Evolutionary conservation across 805 yeast species (phyloP).

Genomic region (Allodekkera sacchari): DNA sequence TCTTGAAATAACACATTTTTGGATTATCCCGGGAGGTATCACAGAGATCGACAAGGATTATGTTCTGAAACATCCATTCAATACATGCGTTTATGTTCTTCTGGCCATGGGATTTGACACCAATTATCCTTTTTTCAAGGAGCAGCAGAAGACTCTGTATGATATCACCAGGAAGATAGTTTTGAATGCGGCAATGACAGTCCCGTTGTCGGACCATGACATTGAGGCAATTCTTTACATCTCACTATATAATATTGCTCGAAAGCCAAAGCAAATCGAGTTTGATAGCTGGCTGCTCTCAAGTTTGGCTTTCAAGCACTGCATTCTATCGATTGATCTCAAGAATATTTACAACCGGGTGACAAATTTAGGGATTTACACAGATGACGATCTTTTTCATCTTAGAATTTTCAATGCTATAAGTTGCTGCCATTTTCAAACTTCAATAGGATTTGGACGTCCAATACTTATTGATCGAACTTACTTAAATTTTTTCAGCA

Average conservation of each 20-base stretch:
- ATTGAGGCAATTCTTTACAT: conserved; percentile 52
- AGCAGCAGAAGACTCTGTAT: conserved; percentile 39
- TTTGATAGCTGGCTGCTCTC: conserved; percentile 47
- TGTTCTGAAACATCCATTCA: conserved; percentile 44
- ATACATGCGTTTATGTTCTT: conserved; percentile 43
- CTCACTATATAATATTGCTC: conserved; percentile 43
- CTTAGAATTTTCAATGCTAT: conserved; percentile 45
- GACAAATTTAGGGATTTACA: conserved; percentile 18
- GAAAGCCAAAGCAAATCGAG: conserved; percentile 45
- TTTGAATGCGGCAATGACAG: conserved; percentile 29
- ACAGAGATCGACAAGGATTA: conserved; percentile 36
- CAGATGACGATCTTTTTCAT: conserved; percentile 39
- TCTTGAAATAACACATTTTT: conserved; percentile 44
- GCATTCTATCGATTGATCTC: conserved; percentile 39
- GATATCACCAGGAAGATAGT: conserved; percentile 43
- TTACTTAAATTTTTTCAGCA: conserved; percentile 31
- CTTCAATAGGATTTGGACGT: conserved; percentile 41
- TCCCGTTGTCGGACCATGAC: conserved; percentile 48
- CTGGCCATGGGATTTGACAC: conserved; percentile 52
- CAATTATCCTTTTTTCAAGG: conserved; percentile 36
- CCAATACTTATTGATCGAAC: conserved; percentile 33
- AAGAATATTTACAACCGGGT: conserved; percentile 29
- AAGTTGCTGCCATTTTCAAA: conserved; percentile 43
- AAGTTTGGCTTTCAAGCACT: conserved; percentile 41
- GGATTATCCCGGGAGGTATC: conserved; percentile 59